Evolutionary conservation across 129 eudicot species (phyloP).

Genomic region (Helichrysum umbraculigerum): DNA sequence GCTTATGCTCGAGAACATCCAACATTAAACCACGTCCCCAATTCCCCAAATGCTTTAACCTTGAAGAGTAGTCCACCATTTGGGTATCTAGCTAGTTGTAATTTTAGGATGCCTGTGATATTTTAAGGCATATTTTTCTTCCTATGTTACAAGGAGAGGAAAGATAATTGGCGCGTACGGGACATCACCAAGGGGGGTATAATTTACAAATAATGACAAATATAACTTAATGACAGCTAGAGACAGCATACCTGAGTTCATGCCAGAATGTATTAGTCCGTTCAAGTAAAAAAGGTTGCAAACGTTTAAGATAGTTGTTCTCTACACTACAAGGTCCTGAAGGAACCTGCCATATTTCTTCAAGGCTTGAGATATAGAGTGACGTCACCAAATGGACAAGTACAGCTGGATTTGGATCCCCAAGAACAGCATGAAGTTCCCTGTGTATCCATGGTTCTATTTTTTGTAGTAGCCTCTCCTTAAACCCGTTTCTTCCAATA

Average conservation of each 20-base stretch:
- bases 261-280: slow-evolving; percentile 61
- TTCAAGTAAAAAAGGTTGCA: slow-evolving; percentile 56
- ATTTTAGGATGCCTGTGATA: neutral
- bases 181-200: too few relatives aligned
- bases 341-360: slow-evolving; percentile 13
- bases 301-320: slow-evolving; percentile 44
- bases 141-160: too few relatives aligned
- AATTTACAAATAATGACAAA: neutral
- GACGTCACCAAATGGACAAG: slow-evolving; percentile 72
- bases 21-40: too few relatives aligned
- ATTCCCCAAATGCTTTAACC: too few relatives aligned
- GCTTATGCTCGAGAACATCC: too few relatives aligned
- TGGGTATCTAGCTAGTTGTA: too few relatives aligned
- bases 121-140: neutral
- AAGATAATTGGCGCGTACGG: neutral
- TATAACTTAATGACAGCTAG: neutral
- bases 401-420: slow-evolving; percentile 70
- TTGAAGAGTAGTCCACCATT: too few relatives aligned
- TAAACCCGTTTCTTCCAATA: slow-evolving; percentile 30
- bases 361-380: slow-evolving; percentile 48
- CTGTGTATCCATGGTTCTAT: slow-evolving; percentile 77
- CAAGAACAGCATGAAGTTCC: slow-evolving; percentile 65
- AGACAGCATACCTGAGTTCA: slow-evolving; percentile 62
- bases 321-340: slow-evolving; percentile 23
- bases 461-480: slow-evolving; percentile 46